A percentile compares a stretch with the other conserved stretches of the same genome.
Conservation (phyloP, 805 yeast species). For the Metschnikowia peoriensis region DNA sequence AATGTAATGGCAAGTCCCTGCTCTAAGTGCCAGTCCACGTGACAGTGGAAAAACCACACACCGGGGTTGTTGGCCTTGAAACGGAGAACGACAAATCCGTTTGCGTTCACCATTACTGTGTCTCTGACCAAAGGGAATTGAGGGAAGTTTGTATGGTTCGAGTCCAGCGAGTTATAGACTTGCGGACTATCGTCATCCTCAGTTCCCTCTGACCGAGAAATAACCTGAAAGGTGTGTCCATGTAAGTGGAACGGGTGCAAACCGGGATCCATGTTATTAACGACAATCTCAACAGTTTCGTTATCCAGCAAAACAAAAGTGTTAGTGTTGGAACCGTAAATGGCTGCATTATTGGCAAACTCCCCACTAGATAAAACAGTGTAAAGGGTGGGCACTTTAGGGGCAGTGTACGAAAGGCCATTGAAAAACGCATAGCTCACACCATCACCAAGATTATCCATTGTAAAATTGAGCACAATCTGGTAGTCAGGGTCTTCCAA, state of each 20-base stretch:
- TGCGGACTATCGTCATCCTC: constrained; percentile 56
- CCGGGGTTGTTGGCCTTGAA: constrained; percentile 89
- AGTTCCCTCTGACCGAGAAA: constrained; percentile 50
- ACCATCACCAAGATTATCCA: constrained; percentile 73
- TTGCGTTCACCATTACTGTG: constrained; percentile 63
- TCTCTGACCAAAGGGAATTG: constrained; percentile 67
- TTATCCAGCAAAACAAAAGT: constrained; percentile 56
- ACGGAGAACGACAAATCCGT: constrained; percentile 66
- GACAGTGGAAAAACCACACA: constrained; percentile 93
- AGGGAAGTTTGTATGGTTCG: constrained; percentile 45
- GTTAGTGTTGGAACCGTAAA: constrained; percentile 74
- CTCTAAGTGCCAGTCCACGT: constrained; percentile 80
- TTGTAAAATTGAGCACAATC: constrained; percentile 55
- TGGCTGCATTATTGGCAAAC: constrained; percentile 50
- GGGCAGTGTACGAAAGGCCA: constrained; percentile 59
- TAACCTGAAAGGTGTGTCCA: constrained; percentile 68
- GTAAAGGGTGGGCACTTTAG: constrained; percentile 68
- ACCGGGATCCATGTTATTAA: constrained; percentile 78
- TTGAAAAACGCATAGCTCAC: constrained; percentile 76
- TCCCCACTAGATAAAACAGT: constrained; percentile 63
- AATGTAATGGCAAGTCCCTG: constrained; percentile 76
- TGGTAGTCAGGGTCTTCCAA: constrained; percentile 60
- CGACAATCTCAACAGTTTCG: constrained; percentile 70
- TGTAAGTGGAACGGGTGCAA: constrained; percentile 80
- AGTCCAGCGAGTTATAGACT: constrained; percentile 44